Evolutionary conservation across 306 rosid genomes (phyloP), one percentile per base, ranked within the genome.

Genomic region (Heteromeles arbutifolia): DNA sequence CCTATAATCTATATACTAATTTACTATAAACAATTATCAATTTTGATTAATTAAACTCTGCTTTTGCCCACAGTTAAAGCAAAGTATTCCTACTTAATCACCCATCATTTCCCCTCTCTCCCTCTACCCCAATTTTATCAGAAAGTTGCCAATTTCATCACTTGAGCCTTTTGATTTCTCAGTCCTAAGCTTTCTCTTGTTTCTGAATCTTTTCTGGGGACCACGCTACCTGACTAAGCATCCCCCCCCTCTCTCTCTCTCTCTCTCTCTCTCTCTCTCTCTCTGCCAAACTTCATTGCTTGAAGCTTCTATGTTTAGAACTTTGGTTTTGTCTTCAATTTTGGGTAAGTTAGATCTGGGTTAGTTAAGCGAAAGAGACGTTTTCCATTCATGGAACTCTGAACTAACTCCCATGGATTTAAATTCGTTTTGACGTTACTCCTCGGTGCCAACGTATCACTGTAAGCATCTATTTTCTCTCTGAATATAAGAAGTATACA

Each of bases 271-370:
- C 64, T 4, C 31, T 25, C 8, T 1, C 32, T 13, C 65, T 62
- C 53, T 21, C 14, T 32, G 48, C 80, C 67, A 74, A 21, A 73
- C 37, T 86, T 58, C 80, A 44, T 71, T 24, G 72, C 52, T 77
- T 74, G 34, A 28, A 78, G 63, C 69, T 48, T 73, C 67, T 41
- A 73, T 45, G 56, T 77, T 34, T 72, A 17, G 41, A 59, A 32
- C 24, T 31, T 66, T 56, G 52, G 52, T 73, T 79, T 63, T 65
- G 24, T 75, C 19, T 70, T 26, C 65, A 65, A 44, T 78, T 82
- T 74, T 76, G 76, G 74, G 74, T 75, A 75, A 74, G 76, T 68
- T 76, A 87, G 90, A 86, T 91, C 90, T 82, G 75, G 75, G 77
- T 31, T 70, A n/a, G 83, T 74, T 83, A 65, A 31, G 74, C 13